Evolutionary conservation across 2,329 filamentous ascomycete genomes (phyloP), one percentile per base, ranked within the genome.

Genomic region (Scedosporium boydii): DNA sequence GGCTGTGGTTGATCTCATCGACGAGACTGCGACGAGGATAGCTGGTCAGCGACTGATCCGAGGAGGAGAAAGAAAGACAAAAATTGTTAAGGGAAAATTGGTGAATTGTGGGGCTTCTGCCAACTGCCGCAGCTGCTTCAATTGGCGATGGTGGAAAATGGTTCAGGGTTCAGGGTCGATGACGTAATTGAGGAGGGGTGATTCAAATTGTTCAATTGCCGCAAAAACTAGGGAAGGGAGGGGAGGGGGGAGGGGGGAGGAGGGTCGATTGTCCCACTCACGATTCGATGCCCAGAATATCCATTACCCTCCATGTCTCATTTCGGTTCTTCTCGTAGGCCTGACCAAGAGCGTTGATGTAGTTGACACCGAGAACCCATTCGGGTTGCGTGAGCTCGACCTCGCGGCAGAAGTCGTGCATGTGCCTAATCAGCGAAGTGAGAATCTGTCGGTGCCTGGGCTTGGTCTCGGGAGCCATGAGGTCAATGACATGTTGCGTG

Each of bases 361-460:
- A 91, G 69, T 88, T 81, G 62, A 92, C 87, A 61, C 88, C 89
- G 6, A 84, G 75, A 74, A 91, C 83, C 89, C 89, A 92, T 75
- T 93, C 89, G 62, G 90, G 88, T 38, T 85, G 80, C 18, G 86
- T 91, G 60, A 93, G 83, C 75, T 92, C 88, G 66, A 90, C 84
- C 70, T 93, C 89, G 63, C 89, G 85, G 63, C 85, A 83, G 73
- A 92, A 92, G 75, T 91, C 88, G 77, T 93, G 89, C 63, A 93
- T 79, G 76, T 92, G 88, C 58, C 77, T 79, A 74, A 91, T 86
- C 68, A 91, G 75, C 29, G 82, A 79, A 64, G 78, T 74, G 69
- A 92, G 77, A 68, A 92, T 79, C 66, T 84, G 77, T 64, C 86
- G 82, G 69, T 85, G 82, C 64, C 89, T 81, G 63, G 87, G 83